Percentiles rank a stretch among this genome's conserved stretches.
Conservation (phyloP, 179 eudicot species). For the Amaranthus tricolor region DNA sequence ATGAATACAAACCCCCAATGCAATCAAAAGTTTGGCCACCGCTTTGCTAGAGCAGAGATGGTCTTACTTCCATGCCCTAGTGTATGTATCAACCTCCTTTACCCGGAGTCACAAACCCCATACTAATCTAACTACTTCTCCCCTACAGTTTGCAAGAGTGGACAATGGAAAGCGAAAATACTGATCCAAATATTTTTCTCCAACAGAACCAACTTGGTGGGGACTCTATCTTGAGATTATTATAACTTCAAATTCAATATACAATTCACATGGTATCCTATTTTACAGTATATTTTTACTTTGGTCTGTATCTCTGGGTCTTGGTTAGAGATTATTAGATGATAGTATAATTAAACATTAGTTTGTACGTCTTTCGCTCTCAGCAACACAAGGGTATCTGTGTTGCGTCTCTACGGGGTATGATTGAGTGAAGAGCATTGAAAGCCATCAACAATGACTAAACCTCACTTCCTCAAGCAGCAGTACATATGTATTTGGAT, state of each 20-base stretch:
- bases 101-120: neutral
- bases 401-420: too few relatives aligned
- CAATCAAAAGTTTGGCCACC: neutral
- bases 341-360: neutral
- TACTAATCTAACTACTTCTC: neutral
- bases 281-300: too few relatives aligned
- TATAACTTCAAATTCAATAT: neutral
- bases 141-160: too few relatives aligned
- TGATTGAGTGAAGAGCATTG: neutral
- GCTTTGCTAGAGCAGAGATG: neutral
- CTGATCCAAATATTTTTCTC: neutral
- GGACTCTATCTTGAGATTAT: neutral
- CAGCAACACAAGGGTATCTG: too few relatives aligned
- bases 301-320: too few relatives aligned
- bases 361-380: neutral
- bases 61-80: neutral
- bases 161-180: neutral
- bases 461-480: neutral
- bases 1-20: neutral
- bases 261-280: neutral
- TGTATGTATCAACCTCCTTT: neutral
- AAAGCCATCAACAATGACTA: neutral
- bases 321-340: too few relatives aligned
- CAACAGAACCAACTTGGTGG: neutral
- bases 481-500: too few relatives aligned